Evolutionary conservation across 2,329 filamentous ascomycete genomes (phyloP).

Genomic region (Ophiocordyceps camponoti-saundersi): DNA sequence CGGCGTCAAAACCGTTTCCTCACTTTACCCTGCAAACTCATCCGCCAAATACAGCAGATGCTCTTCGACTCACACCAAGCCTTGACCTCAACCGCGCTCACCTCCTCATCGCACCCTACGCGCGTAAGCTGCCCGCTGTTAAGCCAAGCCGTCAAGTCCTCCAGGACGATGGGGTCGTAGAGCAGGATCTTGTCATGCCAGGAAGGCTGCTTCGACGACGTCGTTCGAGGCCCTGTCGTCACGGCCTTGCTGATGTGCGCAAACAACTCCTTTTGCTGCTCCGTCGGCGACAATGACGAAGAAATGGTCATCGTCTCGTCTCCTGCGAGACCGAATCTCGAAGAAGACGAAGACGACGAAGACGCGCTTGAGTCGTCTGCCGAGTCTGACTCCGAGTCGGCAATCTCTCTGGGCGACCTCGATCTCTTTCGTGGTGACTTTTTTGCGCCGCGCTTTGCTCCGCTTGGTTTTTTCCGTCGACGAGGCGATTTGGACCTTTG

Average conservation of each 20-base stretch:
- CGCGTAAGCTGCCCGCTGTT: slow-evolving; percentile 52
- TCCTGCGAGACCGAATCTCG: slow-evolving; percentile 25
- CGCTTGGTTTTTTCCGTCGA: slow-evolving; percentile 18
- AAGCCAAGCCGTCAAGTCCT: slow-evolving; percentile 71
- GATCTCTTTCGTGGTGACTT: slow-evolving; percentile 1
- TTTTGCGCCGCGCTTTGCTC: not conserved
- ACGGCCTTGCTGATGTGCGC: slow-evolving; percentile 37
- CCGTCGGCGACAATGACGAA: slow-evolving; percentile 18
- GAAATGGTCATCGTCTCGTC: slow-evolving; percentile 28
- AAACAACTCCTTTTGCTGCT: slow-evolving; percentile 29
- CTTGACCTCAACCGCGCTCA: slow-evolving; percentile 51
- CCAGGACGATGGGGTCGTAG: slow-evolving; percentile 78
- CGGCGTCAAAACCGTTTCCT: slow-evolving; percentile 25
- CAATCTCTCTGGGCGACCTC: slow-evolving; percentile 26
- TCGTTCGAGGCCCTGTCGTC: slow-evolving; percentile 29
- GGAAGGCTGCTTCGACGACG: slow-evolving; percentile 34
- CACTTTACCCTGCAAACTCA: slow-evolving; percentile 32
- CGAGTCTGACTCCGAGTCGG: slow-evolving; percentile 30
- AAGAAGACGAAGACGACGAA: slow-evolving; percentile 17
- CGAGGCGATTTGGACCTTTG: slow-evolving; percentile 7
- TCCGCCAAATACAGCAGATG: slow-evolving; percentile 65
- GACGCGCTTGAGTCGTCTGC: slow-evolving; percentile 14
- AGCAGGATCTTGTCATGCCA: slow-evolving; percentile 92
- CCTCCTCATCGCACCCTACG: slow-evolving; percentile 48
- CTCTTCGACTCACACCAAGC: slow-evolving; percentile 81